Percentiles rank a stretch among this genome's conserved stretches.
These are phyloP conservation scores for Mycena rebaudengoi DNA, from an alignment of 768 basidiomycete genomes.

Conservation along the genomic window DNA sequence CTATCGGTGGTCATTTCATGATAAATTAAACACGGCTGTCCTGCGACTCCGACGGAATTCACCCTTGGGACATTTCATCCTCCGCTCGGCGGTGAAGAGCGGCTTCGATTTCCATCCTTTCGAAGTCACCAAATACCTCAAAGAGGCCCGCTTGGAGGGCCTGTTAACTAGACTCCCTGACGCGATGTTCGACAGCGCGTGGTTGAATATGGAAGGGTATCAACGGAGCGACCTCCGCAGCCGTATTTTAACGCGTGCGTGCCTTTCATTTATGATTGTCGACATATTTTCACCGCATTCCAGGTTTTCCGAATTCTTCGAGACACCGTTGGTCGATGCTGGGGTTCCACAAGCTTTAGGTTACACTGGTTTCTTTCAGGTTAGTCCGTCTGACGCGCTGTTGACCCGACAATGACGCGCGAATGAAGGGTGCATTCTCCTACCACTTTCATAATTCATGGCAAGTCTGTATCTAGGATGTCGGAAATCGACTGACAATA, in stretches of 20 bases:
- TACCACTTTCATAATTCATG: slow-evolving; percentile 98
- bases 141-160: slow-evolving; percentile 86
- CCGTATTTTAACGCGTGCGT: slow-evolving; percentile 91
- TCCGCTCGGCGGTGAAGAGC: slow-evolving; percentile 94
- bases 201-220: slow-evolving; percentile 93
- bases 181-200: slow-evolving; percentile 95
- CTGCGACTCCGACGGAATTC: slow-evolving; percentile 92
- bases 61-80: slow-evolving; percentile 91
- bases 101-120: slow-evolving; percentile 97
- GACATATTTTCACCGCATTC: neutral
- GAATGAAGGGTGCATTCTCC: slow-evolving; percentile 92
- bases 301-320: slow-evolving; percentile 91
- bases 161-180: slow-evolving; percentile 92
- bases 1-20: slow-evolving; percentile 75
- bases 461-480: slow-evolving; percentile 47
- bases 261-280: neutral
- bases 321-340: slow-evolving; percentile 74
- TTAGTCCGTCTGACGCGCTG: too few relatives aligned
- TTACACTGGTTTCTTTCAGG: slow-evolving; percentile 95
- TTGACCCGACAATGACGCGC: too few relatives aligned
- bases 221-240: slow-evolving; percentile 94
- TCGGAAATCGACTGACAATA: neutral
- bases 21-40: slow-evolving; percentile 91
- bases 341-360: slow-evolving; percentile 89
- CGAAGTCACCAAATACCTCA: slow-evolving; percentile 89